A percentile compares a stretch with the other conserved stretches of the same genome.
Conservation (phyloP, 805 yeast species). For the Candida chilensis region DNA sequence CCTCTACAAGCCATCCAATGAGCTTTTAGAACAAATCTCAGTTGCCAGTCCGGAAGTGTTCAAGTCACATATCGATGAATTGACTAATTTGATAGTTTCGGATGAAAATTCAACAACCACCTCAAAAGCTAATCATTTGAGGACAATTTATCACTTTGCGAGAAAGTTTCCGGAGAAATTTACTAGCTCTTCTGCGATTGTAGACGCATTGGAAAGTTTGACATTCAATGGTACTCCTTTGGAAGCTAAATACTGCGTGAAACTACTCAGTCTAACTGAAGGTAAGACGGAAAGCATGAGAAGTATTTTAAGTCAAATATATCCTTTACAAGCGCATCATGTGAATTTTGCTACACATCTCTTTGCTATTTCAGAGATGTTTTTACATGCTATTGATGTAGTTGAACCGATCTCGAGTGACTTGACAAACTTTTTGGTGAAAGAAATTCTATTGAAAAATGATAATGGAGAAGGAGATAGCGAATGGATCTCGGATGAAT, state of each 20-base stretch:
- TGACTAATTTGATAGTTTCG: slow-evolving; percentile 32
- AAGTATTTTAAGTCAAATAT: slow-evolving; percentile 27
- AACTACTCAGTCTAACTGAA: slow-evolving; percentile 40
- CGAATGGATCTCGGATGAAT: slow-evolving; percentile 39
- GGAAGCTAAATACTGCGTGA: slow-evolving; percentile 60
- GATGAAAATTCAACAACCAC: too few species aligned
- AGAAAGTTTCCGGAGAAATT: slow-evolving; percentile 39
- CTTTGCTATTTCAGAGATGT: slow-evolving; percentile 51
- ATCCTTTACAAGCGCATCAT: slow-evolving; percentile 38
- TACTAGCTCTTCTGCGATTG: slow-evolving; percentile 33
- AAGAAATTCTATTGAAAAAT: slow-evolving; percentile 52
- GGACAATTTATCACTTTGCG: slow-evolving; percentile 51
- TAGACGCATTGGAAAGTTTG: slow-evolving; percentile 32
- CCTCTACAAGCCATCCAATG: slow-evolving; percentile 31
- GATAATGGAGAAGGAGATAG: slow-evolving; percentile 12
- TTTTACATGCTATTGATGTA: slow-evolving; percentile 33
- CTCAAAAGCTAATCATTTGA: slow-evolving; percentile 32
- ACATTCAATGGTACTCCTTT: slow-evolving; percentile 43
- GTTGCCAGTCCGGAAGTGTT: slow-evolving; percentile 53
- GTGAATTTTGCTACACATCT: slow-evolving; percentile 44
- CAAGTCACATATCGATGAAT: slow-evolving; percentile 44
- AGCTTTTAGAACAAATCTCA: slow-evolving; percentile 51
- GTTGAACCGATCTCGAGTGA: slow-evolving; percentile 47
- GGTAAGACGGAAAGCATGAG: slow-evolving; percentile 28
- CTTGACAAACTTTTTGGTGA: slow-evolving; percentile 50